phyloP scores from a whole-genome alignment of 345 rosid species.

The Rhizophora apiculata region DNA sequence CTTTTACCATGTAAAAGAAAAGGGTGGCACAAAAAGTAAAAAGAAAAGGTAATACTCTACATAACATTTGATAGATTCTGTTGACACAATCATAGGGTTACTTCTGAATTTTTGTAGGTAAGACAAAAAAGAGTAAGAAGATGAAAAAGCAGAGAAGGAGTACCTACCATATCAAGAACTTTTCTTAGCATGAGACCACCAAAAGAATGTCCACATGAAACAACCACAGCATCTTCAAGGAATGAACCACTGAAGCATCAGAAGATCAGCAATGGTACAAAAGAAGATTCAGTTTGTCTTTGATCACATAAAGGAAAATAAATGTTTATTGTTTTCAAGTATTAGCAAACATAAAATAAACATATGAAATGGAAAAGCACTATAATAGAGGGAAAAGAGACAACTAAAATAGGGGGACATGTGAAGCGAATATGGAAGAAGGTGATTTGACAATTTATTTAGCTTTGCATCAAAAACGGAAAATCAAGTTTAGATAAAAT shows the following conservation, averaged over 20 bases:
- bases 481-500: no score
- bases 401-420: background rate
- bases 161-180: conserved; percentile 77
- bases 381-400: background rate
- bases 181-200: conserved; percentile 93
- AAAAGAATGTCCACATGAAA: conserved; percentile 97
- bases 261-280: conserved; percentile 6
- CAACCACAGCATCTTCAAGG: conserved; percentile 92
- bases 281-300: conserved; percentile 5
- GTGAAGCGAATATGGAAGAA: background rate
- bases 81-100: no score
- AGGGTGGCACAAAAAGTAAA: no score
- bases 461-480: no score
- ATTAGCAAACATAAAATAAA: background rate
- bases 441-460: background rate
- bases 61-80: no score
- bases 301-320: background rate
- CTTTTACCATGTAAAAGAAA: no score
- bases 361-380: background rate
- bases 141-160: conserved; percentile 8
- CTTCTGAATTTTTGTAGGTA: background rate
- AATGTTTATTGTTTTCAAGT: background rate
- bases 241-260: conserved; percentile 72
- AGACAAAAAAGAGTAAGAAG: background rate
- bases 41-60: no score